Evolutionary conservation across 169 alveolate genomes (phyloP), one percentile per base, ranked within the genome.

Genomic region (Eimeria tenella): DNA sequence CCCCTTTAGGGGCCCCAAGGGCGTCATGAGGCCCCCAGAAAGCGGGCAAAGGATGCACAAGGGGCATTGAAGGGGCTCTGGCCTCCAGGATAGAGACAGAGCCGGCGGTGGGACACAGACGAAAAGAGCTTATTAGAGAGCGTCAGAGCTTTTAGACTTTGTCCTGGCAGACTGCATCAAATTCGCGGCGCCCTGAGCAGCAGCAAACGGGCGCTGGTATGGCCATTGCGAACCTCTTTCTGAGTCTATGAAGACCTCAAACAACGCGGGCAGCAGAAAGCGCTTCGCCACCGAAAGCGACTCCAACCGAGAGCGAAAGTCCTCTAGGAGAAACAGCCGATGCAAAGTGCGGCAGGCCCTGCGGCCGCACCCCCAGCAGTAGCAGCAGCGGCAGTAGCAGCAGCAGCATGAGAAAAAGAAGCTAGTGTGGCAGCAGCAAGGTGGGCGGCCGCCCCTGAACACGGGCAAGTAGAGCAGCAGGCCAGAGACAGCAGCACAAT

Each of bases 311-410:
- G 70, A 81, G 6, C 94, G 86, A 49, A 89, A 50, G 53, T 63
- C 77, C 6, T 89, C 94, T 15, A 81, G 25, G 62, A 89, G 65
- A 60, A 89, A 71, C 56, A 89, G 56, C 13, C 81, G 82, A 62
- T 89, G 82, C 42, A 89, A 79, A 19, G 94, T 89, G 31, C 65
- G 81, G 77, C 94, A 89, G 5, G 94, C 94, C 52, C 94, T 89
- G 88, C 11, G 50, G 84, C 58, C 52, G n/a, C 11, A 74, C 19
- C 84, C 63, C 6, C 3, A 50, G 6, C 65, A 77, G 23, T 11
- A 31, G 56, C 58, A 42, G 82, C 82, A 73, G 21, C 82, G 2
- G 19, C 68, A 58, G 68, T 17, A 10, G 53, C 5, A 6, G 15
- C 19, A 10, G 25, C 65, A 23, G 87, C 15, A n/a, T 0, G 65